A percentile compares a stretch with the other conserved stretches of the same genome.
These are phyloP conservation scores for Camellia oleifera DNA, from an alignment of 179 eudicot species.

Conservation along the genomic window DNA sequence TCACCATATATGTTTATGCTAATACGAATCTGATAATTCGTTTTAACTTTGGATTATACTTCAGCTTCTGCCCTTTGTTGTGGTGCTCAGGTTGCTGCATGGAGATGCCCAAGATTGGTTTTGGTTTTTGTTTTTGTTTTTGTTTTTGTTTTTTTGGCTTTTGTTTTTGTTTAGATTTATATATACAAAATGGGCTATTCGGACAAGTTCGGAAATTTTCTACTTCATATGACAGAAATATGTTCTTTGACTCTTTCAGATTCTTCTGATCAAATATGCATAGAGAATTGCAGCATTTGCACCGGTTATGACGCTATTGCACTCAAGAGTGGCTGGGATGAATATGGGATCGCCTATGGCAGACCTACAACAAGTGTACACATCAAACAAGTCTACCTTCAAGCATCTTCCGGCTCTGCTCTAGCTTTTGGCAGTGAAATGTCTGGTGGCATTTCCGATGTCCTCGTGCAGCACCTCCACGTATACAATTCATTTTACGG, in stretches of 20 bases:
- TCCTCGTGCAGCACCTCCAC: slow-evolving; percentile 44
- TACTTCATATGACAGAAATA: no score
- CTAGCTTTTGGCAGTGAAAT: slow-evolving; percentile 77
- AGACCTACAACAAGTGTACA: slow-evolving; percentile 57
- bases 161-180: no score
- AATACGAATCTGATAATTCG: no score
- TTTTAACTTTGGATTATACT: no score
- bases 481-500: slow-evolving; percentile 49
- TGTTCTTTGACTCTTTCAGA: slow-evolving; percentile 32
- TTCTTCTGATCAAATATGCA: slow-evolving; percentile 74
- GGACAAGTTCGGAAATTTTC: no score
- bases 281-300: slow-evolving; percentile 70
- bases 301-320: slow-evolving; percentile 63
- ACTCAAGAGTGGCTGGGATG: slow-evolving; percentile 93
- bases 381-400: slow-evolving; percentile 46
- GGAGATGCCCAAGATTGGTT: no score
- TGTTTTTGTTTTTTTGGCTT: no score
- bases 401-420: slow-evolving; percentile 59
- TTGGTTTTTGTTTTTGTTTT: no score
- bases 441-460: slow-evolving; percentile 76
- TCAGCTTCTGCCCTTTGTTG: no score
- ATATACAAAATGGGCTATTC: no score
- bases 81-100: no score
- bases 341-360: slow-evolving; percentile 61
- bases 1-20: no score